Percentiles rank a stretch among this genome's conserved stretches.
phyloP scores from a whole-genome alignment of 2,329 filamentous ascomycete species.

The Fusarium sp. region DNA sequence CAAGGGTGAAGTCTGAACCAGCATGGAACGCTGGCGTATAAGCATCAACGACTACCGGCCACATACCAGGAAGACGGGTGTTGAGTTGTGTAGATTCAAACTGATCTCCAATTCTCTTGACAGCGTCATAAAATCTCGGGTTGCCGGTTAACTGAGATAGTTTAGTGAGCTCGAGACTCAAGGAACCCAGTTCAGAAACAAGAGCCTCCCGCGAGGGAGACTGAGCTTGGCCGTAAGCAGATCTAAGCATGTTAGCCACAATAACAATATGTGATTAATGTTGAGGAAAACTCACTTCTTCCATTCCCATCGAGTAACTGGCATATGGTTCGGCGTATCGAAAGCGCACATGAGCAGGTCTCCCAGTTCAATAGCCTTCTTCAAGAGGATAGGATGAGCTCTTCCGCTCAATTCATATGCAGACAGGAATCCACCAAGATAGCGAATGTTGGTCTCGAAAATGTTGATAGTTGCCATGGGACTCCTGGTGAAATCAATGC shows the following conservation, averaged over 20 bases:
- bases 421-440: constrained; percentile 71
- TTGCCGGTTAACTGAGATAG: constrained; percentile 71
- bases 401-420: constrained; percentile 71
- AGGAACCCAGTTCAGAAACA: constrained; percentile 55
- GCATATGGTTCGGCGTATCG: constrained; percentile 73
- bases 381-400: constrained; percentile 57
- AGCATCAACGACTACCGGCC: constrained; percentile 64
- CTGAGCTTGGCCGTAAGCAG: constrained; percentile 38
- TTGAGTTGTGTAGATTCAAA: constrained; percentile 62
- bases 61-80: constrained; percentile 69
- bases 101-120: constrained; percentile 64
- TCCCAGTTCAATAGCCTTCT: constrained; percentile 69
- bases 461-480: constrained; percentile 61
- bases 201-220: constrained; percentile 36
- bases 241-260: constrained; percentile 30
- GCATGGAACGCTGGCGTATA: constrained; percentile 40
- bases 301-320: constrained; percentile 47
- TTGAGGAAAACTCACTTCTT: constrained; percentile 34
- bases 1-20: constrained; percentile 61
- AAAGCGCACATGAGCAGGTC: constrained; percentile 71
- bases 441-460: constrained; percentile 75
- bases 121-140: constrained; percentile 68
- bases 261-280: background rate
- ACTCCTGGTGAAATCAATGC: constrained; percentile 68
- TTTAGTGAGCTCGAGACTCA: constrained; percentile 70